These are phyloP conservation scores for Bolboschoenoplectus hybrid DNA, from an alignment of 202 grass and related monocot genomes.

Conservation along the genomic window DNA sequence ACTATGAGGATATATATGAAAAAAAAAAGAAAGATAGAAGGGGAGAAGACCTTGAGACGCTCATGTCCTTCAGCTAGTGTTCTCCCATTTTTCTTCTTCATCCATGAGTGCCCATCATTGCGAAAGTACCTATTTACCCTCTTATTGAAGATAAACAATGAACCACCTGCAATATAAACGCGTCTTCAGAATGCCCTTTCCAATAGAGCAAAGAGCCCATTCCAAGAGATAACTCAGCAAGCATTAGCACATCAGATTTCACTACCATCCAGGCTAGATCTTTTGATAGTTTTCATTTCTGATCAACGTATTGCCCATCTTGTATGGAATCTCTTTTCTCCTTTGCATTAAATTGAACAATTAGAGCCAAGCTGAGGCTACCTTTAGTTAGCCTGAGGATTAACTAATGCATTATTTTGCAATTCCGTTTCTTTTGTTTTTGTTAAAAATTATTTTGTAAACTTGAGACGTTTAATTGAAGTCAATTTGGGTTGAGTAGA, in stretches of 20 bases:
- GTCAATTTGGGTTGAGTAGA: not conserved
- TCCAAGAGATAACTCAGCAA: not conserved
- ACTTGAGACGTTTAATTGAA: constrained; percentile 1
- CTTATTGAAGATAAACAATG: constrained; percentile 89
- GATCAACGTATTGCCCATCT: not conserved
- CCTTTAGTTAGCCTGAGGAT: not conserved
- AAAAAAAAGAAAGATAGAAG: not conserved
- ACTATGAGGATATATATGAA: not conserved
- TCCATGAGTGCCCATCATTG: constrained; percentile 77
- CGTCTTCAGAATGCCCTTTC: constrained; percentile 21
- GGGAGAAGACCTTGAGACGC: constrained; percentile 66
- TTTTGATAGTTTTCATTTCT: not conserved
- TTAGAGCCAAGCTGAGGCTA: constrained; percentile 1
- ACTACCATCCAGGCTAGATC: not conserved
- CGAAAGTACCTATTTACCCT: constrained; percentile 79
- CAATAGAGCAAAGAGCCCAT: not conserved
- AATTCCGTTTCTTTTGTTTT: not conserved
- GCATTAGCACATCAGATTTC: not conserved
- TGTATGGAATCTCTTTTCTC: not conserved
- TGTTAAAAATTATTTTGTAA: not conserved
- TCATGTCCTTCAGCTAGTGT: constrained; percentile 76
- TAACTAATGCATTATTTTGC: not conserved
- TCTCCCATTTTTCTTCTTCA: constrained; percentile 71
- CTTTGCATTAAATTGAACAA: constrained; percentile 8
- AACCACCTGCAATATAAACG: constrained; percentile 68